Conservation (phyloP, 2,329 filamentous ascomycete genomes). For the Colletotrichum tropicicola region DNA sequence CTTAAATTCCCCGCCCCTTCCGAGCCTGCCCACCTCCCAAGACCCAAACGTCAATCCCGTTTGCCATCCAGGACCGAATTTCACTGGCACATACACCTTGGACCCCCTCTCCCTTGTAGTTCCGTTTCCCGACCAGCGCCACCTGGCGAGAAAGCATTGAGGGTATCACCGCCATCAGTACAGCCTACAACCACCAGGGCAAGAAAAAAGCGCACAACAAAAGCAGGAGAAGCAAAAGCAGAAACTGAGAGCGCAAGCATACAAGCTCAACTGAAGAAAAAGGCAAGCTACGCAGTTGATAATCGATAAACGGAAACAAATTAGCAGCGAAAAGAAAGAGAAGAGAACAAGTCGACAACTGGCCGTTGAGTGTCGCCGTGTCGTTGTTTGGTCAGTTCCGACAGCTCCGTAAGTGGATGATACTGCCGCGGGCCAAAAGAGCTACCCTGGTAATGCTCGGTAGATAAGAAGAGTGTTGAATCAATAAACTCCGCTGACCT, state of each 20-base stretch:
- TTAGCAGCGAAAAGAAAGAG: neutral
- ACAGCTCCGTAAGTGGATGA: neutral
- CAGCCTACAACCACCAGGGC: neutral
- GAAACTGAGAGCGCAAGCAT: slow-evolving; percentile 8
- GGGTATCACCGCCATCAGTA: slow-evolving; percentile 25
- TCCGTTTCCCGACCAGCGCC: slow-evolving; percentile 28
- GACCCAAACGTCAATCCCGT: slow-evolving; percentile 15
- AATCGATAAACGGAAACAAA: neutral
- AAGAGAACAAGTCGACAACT: neutral
- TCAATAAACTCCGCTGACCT: slow-evolving; percentile 20
- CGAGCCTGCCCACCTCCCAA: too few species aligned
- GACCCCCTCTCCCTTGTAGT: neutral
- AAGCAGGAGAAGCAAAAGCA: neutral
- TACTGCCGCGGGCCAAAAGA: slow-evolving; percentile 1
- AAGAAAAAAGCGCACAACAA: neutral
- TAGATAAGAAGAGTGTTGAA: slow-evolving; percentile 24
- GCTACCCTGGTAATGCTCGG: slow-evolving; percentile 4
- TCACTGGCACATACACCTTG: neutral
- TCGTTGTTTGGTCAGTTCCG: neutral
- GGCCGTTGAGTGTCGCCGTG: slow-evolving; percentile 16
- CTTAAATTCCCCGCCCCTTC: too few species aligned
- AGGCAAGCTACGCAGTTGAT: neutral
- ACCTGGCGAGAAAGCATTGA: slow-evolving; percentile 28
- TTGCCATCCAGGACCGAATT: slow-evolving; percentile 22
- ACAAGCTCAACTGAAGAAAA: neutral